Conservation (phyloP, 345 rosid genomes). For the Eucalyptus marginata region DNA sequence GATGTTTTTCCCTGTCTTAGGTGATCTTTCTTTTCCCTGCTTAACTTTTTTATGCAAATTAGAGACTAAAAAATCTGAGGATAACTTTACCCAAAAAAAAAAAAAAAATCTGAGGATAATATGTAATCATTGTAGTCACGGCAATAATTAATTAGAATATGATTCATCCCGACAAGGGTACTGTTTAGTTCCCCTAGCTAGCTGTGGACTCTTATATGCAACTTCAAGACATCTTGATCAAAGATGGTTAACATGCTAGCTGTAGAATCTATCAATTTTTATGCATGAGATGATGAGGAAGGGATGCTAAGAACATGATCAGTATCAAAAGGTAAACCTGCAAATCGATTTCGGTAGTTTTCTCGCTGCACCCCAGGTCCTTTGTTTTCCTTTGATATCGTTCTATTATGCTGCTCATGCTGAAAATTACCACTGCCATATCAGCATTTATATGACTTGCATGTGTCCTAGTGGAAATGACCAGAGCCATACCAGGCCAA, state of each 20-base stretch:
- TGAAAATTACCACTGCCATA: constrained; percentile 2
- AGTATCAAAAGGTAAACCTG: constrained; percentile 20
- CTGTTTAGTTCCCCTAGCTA: neutral
- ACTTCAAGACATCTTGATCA: neutral
- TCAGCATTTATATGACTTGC: neutral
- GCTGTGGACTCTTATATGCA: neutral
- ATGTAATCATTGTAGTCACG: neutral
- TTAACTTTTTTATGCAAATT: neutral
- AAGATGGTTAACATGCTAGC: neutral
- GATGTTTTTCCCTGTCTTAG: neutral
- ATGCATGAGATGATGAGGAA: neutral
- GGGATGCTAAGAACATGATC: neutral
- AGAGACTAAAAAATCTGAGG: neutral
- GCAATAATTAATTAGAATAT: neutral
- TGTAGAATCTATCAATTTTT: neutral
- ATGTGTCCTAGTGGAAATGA: neutral
- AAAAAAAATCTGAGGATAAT: neutral
- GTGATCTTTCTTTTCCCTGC: neutral
- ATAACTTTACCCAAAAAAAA: neutral
- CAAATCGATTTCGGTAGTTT: constrained; percentile 6
- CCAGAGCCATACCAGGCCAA: neutral
- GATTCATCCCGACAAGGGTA: neutral
- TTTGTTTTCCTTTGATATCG: constrained; percentile 48
- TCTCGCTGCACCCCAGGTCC: constrained; percentile 23
- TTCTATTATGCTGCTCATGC: constrained; percentile 48